Conservation (phyloP, 2,329 filamentous ascomycete species). For the Septoria linicola region DNA sequence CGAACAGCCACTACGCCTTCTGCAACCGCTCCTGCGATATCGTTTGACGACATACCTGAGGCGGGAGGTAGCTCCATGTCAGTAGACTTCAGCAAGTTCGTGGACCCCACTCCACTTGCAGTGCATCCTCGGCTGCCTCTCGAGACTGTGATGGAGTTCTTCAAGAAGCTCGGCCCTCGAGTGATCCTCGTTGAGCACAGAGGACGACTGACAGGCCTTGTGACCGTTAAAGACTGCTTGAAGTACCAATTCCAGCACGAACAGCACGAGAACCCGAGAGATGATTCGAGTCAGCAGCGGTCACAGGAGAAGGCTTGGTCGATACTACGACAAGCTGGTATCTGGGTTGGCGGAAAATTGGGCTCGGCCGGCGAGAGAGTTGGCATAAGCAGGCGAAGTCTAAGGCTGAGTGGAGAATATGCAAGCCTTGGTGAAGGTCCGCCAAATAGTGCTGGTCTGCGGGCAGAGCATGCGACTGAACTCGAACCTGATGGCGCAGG, state of each 20-base stretch:
- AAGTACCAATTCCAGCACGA: constrained; percentile 98
- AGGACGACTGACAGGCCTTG: constrained; percentile 76
- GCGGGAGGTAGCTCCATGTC: constrained; percentile 55
- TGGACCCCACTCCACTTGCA: constrained; percentile 84
- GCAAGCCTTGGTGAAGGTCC: background rate
- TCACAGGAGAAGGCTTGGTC: constrained; percentile 66
- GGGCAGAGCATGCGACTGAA: background rate
- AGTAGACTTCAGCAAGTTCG: constrained; percentile 81
- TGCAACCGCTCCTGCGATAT: constrained; percentile 41
- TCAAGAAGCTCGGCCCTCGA: constrained; percentile 94
- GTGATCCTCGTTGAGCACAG: constrained; percentile 92
- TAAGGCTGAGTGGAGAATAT: background rate
- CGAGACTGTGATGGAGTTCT: constrained; percentile 97
- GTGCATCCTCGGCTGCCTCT: constrained; percentile 88
- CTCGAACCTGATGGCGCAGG: constrained; percentile 19
- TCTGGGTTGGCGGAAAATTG: constrained; percentile 32
- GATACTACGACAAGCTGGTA: constrained; percentile 30
- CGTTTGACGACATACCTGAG: constrained; percentile 59
- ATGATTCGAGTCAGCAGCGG: constrained; percentile 56
- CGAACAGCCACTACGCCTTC: constrained; percentile 36
- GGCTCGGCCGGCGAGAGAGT: constrained; percentile 20
- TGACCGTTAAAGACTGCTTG: constrained; percentile 95
- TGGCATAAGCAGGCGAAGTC: background rate
- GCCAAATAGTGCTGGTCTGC: too few relatives aligned
- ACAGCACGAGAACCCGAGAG: constrained; percentile 70